These are phyloP conservation scores for Eucalyptus urophylla DNA, from an alignment of 345 rosid species.

Conservation along the genomic window DNA sequence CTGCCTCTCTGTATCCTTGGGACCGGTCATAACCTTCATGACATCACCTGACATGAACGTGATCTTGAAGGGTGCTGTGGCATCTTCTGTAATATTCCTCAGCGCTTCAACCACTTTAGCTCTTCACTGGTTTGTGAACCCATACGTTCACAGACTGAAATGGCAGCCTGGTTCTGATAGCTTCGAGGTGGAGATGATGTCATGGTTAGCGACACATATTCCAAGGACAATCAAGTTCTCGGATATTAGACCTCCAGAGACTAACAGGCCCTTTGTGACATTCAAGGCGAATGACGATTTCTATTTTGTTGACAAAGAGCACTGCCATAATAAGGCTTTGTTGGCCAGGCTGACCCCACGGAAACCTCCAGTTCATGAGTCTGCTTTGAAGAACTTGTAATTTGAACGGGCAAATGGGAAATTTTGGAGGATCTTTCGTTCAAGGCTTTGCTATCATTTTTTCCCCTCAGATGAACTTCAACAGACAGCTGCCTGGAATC, in stretches of 20 bases:
- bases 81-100: constrained; percentile 69
- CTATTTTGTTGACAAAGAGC: constrained; percentile 71
- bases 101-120: constrained; percentile 76
- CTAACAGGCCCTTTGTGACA: constrained; percentile 82
- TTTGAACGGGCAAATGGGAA: not conserved
- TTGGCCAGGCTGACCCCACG: constrained; percentile 68
- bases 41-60: constrained; percentile 71
- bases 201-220: constrained; percentile 64
- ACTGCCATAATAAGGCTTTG: constrained; percentile 85
- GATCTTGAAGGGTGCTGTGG: constrained; percentile 86
- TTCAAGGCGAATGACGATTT: constrained; percentile 67
- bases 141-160: constrained; percentile 79
- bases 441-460: not conserved
- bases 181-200: constrained; percentile 89
- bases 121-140: constrained; percentile 93
- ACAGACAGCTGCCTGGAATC: not conserved
- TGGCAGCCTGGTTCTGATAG: constrained; percentile 93
- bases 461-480: not conserved
- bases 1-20: constrained; percentile 88
- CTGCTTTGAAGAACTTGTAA: constrained; percentile 84
- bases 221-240: constrained; percentile 68
- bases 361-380: constrained; percentile 41
- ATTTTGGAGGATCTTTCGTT: not conserved
- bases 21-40: constrained; percentile 93
- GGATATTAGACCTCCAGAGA: constrained; percentile 59